Evolutionary conservation across 305 asterid species (phyloP).

Genomic region (Fraxinus nigra): DNA sequence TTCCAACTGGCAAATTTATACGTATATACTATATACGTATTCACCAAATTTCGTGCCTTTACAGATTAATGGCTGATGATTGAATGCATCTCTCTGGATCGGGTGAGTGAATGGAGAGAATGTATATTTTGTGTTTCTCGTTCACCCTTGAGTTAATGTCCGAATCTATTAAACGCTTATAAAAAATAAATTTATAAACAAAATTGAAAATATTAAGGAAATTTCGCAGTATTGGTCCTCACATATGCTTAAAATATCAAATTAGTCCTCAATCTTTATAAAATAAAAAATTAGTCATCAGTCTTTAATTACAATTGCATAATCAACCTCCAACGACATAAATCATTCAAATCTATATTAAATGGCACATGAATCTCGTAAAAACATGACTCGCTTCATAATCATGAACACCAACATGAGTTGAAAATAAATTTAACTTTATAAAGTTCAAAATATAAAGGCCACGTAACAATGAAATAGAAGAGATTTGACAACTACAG

Average conservation of each 20-base stretch:
- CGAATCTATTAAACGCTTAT: not conserved
- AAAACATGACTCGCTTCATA: not conserved
- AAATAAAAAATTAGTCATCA: not conserved
- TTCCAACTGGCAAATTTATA: not conserved
- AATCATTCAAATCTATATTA: not conserved
- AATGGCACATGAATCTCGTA: not conserved
- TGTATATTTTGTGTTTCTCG: not conserved
- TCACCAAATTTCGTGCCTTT: not conserved
- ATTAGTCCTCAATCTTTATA: not conserved
- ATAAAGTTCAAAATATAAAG: not conserved
- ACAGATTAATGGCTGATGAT: constrained; percentile 31
- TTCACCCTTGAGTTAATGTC: not conserved
- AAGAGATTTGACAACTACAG: not conserved
- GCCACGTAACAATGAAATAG: not conserved
- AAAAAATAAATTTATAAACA: not conserved
- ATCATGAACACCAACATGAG: not conserved
- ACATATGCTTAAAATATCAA: not conserved
- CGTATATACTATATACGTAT: not conserved
- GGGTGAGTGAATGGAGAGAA: constrained; percentile 50
- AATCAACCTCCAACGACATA: not conserved
- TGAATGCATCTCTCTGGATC: constrained; percentile 56
- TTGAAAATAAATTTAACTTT: not conserved
- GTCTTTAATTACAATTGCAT: not conserved
- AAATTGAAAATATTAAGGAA: not conserved
- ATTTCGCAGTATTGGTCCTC: not conserved